Conservation (phyloP, 2,329 filamentous ascomycete species). For the Clarireedia paspali region DNA sequence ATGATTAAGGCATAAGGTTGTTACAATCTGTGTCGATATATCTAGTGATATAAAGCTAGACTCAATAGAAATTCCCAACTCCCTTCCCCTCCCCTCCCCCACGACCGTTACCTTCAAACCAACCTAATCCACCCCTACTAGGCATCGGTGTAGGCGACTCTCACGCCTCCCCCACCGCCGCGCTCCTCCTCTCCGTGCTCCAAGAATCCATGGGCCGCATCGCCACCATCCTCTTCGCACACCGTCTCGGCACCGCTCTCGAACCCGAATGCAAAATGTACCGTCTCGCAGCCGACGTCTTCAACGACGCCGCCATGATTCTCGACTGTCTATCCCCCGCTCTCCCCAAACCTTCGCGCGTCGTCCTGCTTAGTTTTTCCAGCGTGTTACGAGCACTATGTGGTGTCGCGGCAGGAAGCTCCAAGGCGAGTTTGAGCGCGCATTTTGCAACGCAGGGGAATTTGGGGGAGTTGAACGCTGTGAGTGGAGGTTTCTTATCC, state of each 20-base stretch:
- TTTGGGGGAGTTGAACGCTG: slow-evolving; percentile 84
- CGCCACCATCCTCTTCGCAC: slow-evolving; percentile 63
- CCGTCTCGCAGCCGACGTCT: slow-evolving; percentile 59
- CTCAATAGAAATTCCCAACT: too few relatives aligned
- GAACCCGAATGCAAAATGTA: slow-evolving; percentile 70
- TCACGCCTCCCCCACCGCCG: slow-evolving; percentile 54
- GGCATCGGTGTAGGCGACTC: slow-evolving; percentile 63
- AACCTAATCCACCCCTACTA: slow-evolving; percentile 19
- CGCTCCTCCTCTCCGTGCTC: slow-evolving; percentile 57
- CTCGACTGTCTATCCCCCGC: slow-evolving; percentile 60
- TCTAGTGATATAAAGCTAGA: too few relatives aligned
- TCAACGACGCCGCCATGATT: slow-evolving; percentile 66
- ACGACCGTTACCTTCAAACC: too few relatives aligned
- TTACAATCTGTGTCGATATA: not conserved
- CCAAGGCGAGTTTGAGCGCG: slow-evolving; percentile 82
- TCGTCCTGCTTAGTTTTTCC: slow-evolving; percentile 49
- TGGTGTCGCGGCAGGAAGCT: slow-evolving; percentile 81
- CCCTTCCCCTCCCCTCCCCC: too few relatives aligned
- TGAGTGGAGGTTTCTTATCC: slow-evolving; percentile 31
- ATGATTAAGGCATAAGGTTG: too few relatives aligned
- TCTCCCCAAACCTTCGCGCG: slow-evolving; percentile 48
- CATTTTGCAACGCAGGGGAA: slow-evolving; percentile 88
- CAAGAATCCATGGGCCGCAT: slow-evolving; percentile 59
- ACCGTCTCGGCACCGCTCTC: slow-evolving; percentile 57
- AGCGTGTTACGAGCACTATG: slow-evolving; percentile 64